Conservation (phyloP, 2,329 filamentous ascomycete genomes). For the Trichophyton schoenleinii region DNA sequence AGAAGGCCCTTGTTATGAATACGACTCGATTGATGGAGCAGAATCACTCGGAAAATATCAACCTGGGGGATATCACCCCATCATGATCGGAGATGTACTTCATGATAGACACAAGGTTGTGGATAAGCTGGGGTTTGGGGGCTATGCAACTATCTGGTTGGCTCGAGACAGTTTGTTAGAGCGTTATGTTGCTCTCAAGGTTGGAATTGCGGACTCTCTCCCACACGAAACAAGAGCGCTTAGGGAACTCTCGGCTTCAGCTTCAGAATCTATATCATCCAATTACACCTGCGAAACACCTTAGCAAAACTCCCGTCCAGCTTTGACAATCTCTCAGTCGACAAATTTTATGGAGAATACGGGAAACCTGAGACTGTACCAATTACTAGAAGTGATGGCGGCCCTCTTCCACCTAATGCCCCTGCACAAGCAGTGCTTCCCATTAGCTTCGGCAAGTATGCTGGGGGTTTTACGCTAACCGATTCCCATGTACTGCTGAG, state of each 20-base stretch:
- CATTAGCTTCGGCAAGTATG: conserved; percentile 16
- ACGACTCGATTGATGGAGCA: conserved; percentile 21
- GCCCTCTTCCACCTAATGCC: conserved; percentile 16
- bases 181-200: conserved; percentile 22
- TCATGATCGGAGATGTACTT: conserved; percentile 23
- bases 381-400: conserved; percentile 12
- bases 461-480: conserved; percentile 16
- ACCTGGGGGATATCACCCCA: conserved; percentile 25
- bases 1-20: conserved; percentile 4
- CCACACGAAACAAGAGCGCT: conserved; percentile 16
- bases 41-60: conserved; percentile 22
- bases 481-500: conserved; percentile 20
- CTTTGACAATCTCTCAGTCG: conserved; percentile 15
- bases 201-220: conserved; percentile 16
- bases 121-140: conserved; percentile 33
- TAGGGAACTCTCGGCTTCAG: conserved; percentile 13
- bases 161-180: conserved; percentile 21
- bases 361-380: conserved; percentile 15
- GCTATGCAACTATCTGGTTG: conserved; percentile 34
- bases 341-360: conserved; percentile 18
- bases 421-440: conserved; percentile 14
- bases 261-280: neutral
- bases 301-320: conserved; percentile 11
- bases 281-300: conserved; percentile 16
- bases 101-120: conserved; percentile 27